phyloP scores from a whole-genome alignment of 352 stramenopile species.

The Phytophthora gonapodyides region DNA sequence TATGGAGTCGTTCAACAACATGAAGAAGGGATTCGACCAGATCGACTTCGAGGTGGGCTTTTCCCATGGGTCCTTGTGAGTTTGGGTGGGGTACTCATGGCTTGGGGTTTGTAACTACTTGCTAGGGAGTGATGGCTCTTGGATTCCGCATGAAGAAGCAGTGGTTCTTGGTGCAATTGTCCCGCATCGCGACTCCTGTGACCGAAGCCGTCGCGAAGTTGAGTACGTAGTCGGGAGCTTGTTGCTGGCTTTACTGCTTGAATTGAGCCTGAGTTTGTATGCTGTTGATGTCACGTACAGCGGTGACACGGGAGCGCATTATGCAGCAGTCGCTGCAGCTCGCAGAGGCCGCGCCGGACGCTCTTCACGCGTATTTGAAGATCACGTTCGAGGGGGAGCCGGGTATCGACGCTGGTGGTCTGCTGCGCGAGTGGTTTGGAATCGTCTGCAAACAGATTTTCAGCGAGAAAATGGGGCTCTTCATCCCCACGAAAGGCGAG shows the following conservation, averaged over 20 bases:
- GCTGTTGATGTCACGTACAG: constrained; percentile 24
- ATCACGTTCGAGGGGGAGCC: constrained; percentile 69
- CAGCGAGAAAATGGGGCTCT: constrained; percentile 53
- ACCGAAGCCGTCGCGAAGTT: constrained; percentile 70
- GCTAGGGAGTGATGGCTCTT: constrained; percentile 72
- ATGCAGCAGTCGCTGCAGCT: constrained; percentile 61
- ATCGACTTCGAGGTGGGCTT: constrained; percentile 62
- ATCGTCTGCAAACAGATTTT: constrained; percentile 66
- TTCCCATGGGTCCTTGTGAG: constrained; percentile 1
- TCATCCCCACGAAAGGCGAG: constrained; percentile 62
- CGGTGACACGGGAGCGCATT: constrained; percentile 58
- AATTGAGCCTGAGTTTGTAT: constrained; percentile 5
- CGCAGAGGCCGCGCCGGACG: constrained; percentile 41
- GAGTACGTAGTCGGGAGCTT: constrained; percentile 40
- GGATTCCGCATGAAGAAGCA: constrained; percentile 82
- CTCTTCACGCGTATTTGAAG: constrained; percentile 70
- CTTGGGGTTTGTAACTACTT: not conserved
- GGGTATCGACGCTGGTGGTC: constrained; percentile 65
- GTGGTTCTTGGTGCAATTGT: constrained; percentile 80
- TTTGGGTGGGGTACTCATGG: not conserved
- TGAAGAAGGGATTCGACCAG: constrained; percentile 38
- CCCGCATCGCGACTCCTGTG: constrained; percentile 63
- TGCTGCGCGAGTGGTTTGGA: constrained; percentile 74
- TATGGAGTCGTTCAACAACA: constrained; percentile 63
- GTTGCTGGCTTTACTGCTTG: not conserved